A percentile compares a stretch with the other conserved stretches of the same genome.
These are phyloP conservation scores for Colletotrichum sublineola DNA, from an alignment of 2,329 filamentous ascomycete genomes.

Conservation along the genomic window DNA sequence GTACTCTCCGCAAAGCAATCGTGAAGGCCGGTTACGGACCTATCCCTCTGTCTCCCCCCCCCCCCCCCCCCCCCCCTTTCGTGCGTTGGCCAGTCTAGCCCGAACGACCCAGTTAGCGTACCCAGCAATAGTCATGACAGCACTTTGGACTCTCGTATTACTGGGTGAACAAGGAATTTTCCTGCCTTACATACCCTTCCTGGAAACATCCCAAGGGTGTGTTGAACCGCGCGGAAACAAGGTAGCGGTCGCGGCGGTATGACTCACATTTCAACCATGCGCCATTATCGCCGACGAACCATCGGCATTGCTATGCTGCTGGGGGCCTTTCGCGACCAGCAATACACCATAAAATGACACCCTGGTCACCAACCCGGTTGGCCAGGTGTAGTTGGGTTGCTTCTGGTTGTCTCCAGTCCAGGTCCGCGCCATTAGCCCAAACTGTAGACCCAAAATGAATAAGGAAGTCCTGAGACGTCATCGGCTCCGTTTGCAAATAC, in stretches of 20 bases:
- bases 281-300: conserved; percentile 34
- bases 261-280: conserved; percentile 25
- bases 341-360: background rate
- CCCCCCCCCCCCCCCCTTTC: background rate
- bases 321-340: background rate
- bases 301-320: conserved; percentile 23
- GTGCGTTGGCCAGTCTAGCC: conserved; percentile 6
- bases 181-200: background rate
- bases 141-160: background rate
- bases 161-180: background rate
- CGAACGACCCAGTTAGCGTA: background rate
- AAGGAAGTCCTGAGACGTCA: too few relatives aligned
- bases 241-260: conserved; percentile 25
- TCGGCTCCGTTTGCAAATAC: background rate
- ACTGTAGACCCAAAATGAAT: too few relatives aligned
- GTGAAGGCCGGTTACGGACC: conserved; percentile 7
- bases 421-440: too few relatives aligned
- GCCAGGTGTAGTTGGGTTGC: background rate
- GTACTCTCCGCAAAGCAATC: background rate
- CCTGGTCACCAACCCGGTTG: background rate
- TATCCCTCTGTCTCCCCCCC: too few relatives aligned
- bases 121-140: background rate
- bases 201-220: background rate
- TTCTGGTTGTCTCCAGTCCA: too few relatives aligned
- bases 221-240: conserved; percentile 2